Evolutionary conservation across 2,329 filamentous ascomycete species (phyloP), one percentile per base, ranked within the genome.

Genomic region (Calcarisporium arbuscula): DNA sequence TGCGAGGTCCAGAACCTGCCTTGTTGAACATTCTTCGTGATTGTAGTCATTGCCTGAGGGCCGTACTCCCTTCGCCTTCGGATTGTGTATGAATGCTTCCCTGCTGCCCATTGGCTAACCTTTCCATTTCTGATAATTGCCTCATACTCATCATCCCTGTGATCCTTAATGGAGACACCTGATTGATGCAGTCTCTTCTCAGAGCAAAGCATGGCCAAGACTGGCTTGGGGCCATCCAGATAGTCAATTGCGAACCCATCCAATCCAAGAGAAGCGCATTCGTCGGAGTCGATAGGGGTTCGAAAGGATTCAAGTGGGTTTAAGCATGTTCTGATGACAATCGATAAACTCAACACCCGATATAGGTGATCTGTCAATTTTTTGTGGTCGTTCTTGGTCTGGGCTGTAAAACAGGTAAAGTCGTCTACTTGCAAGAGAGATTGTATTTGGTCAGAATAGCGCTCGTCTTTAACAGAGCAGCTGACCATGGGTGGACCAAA

Each of bases 201-300:
- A 10, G 78, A 73, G 57, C 88, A 95, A 16, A 98, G 73, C 83
- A 94, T 92, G 6, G 86, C 82, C 21, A 96, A 64, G 2, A 98
- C 85, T 2, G 85, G 74, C 2, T 82, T 78, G 0, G 94, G 94
- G 0, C 90, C 92, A 21, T 80, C 72, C 6, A 98, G 54, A 39
- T 74, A 85, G 51, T 96, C 84, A 18, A 85, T 68, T 1, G 87
- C 80, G 63, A 84, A 95, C 3, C 82, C 80, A 43, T 94, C 82
- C 32, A 98, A 74, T 1, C 87, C 87, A 57, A 77, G 38, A 26
- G 49, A 39, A 34, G 51, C 50, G 36, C 87, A 58, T 34, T 85
- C 67, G 8, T 77, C 66, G 6, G 54, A 47, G 1, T 72, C 61
- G 5, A 85, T 49, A 1, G 76, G 74, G 7, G 74, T 50, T 30